Evolutionary conservation across 1,139 yeast genomes (phyloP).

Genomic region (Saccharomycopsis phalli): DNA sequence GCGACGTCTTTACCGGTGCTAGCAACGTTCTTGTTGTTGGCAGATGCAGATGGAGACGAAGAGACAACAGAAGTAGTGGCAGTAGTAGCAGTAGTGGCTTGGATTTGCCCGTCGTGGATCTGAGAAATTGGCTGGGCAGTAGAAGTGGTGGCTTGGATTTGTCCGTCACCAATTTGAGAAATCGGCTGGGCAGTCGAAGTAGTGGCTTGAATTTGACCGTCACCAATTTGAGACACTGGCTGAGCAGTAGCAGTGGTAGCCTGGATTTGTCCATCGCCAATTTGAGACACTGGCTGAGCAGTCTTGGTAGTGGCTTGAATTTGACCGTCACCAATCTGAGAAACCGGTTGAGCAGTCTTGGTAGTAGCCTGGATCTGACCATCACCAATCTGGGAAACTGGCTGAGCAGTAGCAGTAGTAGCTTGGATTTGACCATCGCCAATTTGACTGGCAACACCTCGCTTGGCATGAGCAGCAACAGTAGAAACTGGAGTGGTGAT

Average conservation of each 20-base stretch:
- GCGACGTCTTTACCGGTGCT: constrained; percentile 25
- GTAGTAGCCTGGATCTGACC: constrained; percentile 40
- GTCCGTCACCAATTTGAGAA: constrained; percentile 36
- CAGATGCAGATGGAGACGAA: constrained; percentile 26
- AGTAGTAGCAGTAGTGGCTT: constrained; percentile 28
- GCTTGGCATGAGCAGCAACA: constrained; percentile 29
- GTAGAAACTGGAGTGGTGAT: constrained; percentile 16
- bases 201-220: constrained; percentile 52
- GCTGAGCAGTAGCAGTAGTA: constrained; percentile 40
- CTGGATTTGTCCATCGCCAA: constrained; percentile 39
- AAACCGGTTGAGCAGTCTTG: constrained; percentile 32
- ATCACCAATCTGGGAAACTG: constrained; percentile 38
- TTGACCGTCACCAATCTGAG: constrained; percentile 38
- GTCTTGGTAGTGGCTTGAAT: too few relatives aligned
- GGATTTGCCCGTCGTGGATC: constrained; percentile 37
- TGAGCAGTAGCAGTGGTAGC: constrained; percentile 33
- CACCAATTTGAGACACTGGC: constrained; percentile 43
- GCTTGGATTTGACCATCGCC: constrained; percentile 38
- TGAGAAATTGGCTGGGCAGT: constrained; percentile 41
- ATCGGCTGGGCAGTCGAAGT: constrained; percentile 27
- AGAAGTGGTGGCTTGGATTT: constrained; percentile 31
- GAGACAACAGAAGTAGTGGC: constrained; percentile 27
- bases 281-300: constrained; percentile 36
- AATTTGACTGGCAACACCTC: constrained; percentile 25
- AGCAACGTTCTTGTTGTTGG: constrained; percentile 23